Evolutionary conservation across 805 yeast species (phyloP).

Genomic region (Starmerella geochares): DNA sequence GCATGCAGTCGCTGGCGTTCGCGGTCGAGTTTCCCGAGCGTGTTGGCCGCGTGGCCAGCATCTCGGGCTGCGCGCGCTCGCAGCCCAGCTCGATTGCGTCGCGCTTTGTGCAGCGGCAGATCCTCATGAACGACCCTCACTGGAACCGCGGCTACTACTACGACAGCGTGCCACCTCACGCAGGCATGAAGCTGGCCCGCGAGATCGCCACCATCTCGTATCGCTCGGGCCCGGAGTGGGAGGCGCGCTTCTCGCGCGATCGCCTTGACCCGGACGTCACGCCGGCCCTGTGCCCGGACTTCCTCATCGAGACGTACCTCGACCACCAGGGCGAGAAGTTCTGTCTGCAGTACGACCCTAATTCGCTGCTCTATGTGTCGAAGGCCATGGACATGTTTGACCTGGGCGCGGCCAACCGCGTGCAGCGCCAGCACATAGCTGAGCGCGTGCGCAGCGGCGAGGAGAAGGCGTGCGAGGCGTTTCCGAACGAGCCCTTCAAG

Average conservation of each 20-base stretch:
- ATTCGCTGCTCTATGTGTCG: constrained; percentile 73
- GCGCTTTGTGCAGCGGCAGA: constrained; percentile 88
- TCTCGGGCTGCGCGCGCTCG: constrained; percentile 86
- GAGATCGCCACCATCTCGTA: constrained; percentile 91
- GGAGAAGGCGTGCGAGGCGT: constrained; percentile 24
- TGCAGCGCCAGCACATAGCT: constrained; percentile 3
- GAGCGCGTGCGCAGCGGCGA: background rate
- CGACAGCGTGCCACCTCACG: constrained; percentile 72
- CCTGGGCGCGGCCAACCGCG: constrained; percentile 38
- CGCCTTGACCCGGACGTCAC: constrained; percentile 66
- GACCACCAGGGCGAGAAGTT: constrained; percentile 95
- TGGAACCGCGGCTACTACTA: constrained; percentile 90
- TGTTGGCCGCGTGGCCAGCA: constrained; percentile 64
- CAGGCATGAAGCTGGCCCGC: constrained; percentile 88
- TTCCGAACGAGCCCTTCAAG: constrained; percentile 45
- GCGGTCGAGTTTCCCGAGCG: constrained; percentile 72
- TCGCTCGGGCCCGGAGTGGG: constrained; percentile 97
- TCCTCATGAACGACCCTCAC: constrained; percentile 85
- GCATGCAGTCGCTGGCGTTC: constrained; percentile 90
- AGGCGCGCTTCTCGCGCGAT: constrained; percentile 77
- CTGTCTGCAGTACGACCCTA: constrained; percentile 82
- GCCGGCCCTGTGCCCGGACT: constrained; percentile 90
- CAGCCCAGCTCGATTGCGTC: constrained; percentile 91
- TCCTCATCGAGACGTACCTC: constrained; percentile 79
- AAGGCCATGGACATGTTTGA: constrained; percentile 95